phyloP scores from a whole-genome alignment of 768 basidiomycete genomes.

The Cubamyces lactineus region DNA sequence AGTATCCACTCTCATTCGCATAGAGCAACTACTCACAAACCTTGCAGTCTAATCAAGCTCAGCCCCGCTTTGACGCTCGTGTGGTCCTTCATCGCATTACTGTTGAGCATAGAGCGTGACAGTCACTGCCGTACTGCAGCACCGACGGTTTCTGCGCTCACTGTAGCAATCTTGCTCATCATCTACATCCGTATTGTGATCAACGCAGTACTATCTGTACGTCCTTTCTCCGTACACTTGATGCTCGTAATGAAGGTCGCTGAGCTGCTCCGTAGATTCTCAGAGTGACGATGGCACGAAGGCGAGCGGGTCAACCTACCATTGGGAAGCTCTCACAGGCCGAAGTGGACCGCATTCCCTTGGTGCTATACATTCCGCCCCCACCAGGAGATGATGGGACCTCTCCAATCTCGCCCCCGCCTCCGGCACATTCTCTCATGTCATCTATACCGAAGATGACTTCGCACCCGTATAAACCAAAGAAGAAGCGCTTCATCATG shows the following conservation, averaged over 20 bases:
- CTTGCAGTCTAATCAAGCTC: slow-evolving; percentile 5
- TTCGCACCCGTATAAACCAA: background rate
- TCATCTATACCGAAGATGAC: background rate
- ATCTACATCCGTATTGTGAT: slow-evolving; percentile 11
- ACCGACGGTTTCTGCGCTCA: slow-evolving; percentile 3
- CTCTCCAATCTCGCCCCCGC: background rate
- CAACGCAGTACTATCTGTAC: background rate
- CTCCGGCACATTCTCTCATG: background rate
- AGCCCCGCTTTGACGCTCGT: slow-evolving; percentile 10
- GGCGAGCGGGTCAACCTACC: background rate
- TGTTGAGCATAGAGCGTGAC: slow-evolving; percentile 9
- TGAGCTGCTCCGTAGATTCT: background rate
- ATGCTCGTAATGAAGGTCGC: too few relatives aligned
- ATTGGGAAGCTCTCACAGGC: slow-evolving; percentile 14
- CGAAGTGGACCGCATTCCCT: slow-evolving; percentile 21
- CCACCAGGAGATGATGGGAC: slow-evolving; percentile 2
- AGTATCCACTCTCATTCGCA: background rate
- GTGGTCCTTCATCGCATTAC: slow-evolving; percentile 5
- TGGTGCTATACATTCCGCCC: slow-evolving; percentile 22
- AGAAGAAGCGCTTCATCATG: slow-evolving; percentile 13
- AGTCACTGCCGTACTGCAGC: slow-evolving; percentile 2
- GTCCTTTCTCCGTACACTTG: background rate
- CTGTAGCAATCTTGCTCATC: background rate
- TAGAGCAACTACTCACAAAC: background rate
- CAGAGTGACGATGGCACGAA: background rate